Evolutionary conservation across 306 rosid species (phyloP).

Genomic region (Vigna reflexopilosa): DNA sequence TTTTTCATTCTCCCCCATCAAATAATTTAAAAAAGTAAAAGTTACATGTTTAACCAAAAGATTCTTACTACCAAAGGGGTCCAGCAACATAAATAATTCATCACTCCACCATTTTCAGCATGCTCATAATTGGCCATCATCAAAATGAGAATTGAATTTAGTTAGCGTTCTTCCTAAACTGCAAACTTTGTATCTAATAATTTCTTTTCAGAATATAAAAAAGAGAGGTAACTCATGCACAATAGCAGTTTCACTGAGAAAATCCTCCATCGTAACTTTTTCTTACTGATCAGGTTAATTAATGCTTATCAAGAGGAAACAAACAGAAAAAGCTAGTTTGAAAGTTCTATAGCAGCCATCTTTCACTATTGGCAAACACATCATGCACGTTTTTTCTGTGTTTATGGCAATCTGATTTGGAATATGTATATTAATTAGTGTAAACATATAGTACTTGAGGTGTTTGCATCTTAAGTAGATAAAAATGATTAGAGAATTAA

Average conservation of each 20-base stretch:
- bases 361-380: not conserved
- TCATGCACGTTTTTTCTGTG: not conserved
- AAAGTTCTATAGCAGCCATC: not conserved
- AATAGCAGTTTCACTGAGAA: not conserved
- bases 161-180: not conserved
- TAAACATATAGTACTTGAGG: not conserved
- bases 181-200: not conserved
- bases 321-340: too few relatives aligned
- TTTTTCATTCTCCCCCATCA: too few relatives aligned
- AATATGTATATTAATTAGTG: too few relatives aligned
- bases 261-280: not conserved
- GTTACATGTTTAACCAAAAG: not conserved
- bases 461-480: not conserved
- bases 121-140: not conserved
- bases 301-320: not conserved
- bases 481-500: not conserved
- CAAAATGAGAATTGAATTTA: constrained; percentile 9
- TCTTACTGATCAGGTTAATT: not conserved
- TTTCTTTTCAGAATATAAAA: not conserved
- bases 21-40: not conserved
- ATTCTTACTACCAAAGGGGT: not conserved
- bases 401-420: not conserved
- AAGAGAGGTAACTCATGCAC: not conserved
- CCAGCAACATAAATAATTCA: not conserved
- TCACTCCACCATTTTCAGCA: not conserved